Evolutionary conservation across 2,329 filamentous ascomycete genomes (phyloP).

Genomic region (Triangularia setosa): DNA sequence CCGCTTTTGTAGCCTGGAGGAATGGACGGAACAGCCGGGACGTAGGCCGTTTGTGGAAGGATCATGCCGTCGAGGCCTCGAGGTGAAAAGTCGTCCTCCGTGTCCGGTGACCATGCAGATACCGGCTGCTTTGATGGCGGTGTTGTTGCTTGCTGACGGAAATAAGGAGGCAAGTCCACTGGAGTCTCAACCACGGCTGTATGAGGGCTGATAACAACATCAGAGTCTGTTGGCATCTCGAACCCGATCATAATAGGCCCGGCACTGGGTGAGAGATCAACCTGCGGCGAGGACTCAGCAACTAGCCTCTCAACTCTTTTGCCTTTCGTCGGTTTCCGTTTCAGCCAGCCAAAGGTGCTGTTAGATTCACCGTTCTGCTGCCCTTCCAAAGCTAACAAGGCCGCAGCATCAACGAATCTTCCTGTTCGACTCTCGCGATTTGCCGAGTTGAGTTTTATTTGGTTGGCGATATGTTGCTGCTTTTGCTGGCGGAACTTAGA

Average conservation of each 20-base stretch:
- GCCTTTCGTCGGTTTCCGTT: constrained; percentile 35
- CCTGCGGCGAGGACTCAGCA: constrained; percentile 26
- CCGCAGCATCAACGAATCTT: constrained; percentile 57
- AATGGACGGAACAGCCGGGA: constrained; percentile 59
- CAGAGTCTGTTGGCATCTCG: constrained; percentile 54
- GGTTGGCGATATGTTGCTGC: constrained; percentile 30
- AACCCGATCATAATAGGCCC: constrained; percentile 72
- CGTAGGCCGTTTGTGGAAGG: constrained; percentile 27
- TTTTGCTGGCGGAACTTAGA: constrained; percentile 45
- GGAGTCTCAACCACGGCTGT: constrained; percentile 43
- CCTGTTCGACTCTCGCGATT: constrained; percentile 29
- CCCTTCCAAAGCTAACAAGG: constrained; percentile 57
- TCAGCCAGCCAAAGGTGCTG: constrained; percentile 57
- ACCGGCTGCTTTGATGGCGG: constrained; percentile 45
- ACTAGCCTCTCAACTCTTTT: constrained; percentile 28
- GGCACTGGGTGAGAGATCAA: constrained; percentile 62
- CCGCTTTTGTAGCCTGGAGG: constrained; percentile 34
- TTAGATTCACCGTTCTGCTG: constrained; percentile 49
- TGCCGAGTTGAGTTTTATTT: constrained; percentile 24
- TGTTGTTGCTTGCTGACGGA: constrained; percentile 23
- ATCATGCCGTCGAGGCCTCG: constrained; percentile 30
- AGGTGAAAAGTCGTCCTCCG: constrained; percentile 43
- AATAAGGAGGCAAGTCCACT: constrained; percentile 31
- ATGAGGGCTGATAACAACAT: constrained; percentile 48
- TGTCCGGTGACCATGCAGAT: constrained; percentile 55